phyloP scores from a whole-genome alignment of 2,329 filamentous ascomycete genomes.

The Ustulina deusta region DNA sequence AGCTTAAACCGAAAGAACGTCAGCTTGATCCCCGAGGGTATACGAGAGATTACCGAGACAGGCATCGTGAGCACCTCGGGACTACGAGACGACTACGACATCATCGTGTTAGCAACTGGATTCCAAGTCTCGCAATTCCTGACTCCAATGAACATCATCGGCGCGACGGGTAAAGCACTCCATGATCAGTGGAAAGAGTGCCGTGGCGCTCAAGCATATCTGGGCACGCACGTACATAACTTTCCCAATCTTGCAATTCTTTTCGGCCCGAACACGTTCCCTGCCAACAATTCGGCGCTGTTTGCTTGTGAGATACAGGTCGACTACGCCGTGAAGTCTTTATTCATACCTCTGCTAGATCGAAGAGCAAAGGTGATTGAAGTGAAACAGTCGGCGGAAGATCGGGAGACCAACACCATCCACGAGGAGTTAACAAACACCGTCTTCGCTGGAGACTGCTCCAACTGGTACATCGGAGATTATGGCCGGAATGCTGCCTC shows the following conservation, averaged over 20 bases:
- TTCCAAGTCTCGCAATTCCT: constrained; percentile 47
- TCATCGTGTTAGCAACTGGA: constrained; percentile 48
- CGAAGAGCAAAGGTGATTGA: constrained; percentile 50
- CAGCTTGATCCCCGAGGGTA: constrained; percentile 46
- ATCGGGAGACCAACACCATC: constrained; percentile 49
- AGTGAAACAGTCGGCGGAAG: constrained; percentile 52
- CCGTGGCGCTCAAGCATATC: constrained; percentile 49
- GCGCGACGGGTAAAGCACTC: constrained; percentile 41
- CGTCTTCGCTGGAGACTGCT: constrained; percentile 55
- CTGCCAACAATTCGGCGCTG: constrained; percentile 47
- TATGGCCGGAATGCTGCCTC: constrained; percentile 54
- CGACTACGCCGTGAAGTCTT: constrained; percentile 48
- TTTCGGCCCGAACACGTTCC: constrained; percentile 47
- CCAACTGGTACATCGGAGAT: constrained; percentile 58
- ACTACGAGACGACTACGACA: constrained; percentile 43
- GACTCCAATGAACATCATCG: constrained; percentile 47
- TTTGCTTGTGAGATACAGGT: constrained; percentile 46
- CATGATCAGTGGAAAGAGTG: constrained; percentile 47
- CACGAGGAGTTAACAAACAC: constrained; percentile 50
- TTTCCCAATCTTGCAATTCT: constrained; percentile 51
- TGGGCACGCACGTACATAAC: constrained; percentile 49
- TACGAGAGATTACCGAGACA: constrained; percentile 45
- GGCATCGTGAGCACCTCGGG: constrained; percentile 45
- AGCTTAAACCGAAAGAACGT: constrained; percentile 49
- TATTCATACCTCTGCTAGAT: constrained; percentile 51